Percentiles rank a stretch among this genome's conserved stretches.
phyloP scores from a whole-genome alignment of 306 rosid species.

The Herpetospermum pedunculosum region DNA sequence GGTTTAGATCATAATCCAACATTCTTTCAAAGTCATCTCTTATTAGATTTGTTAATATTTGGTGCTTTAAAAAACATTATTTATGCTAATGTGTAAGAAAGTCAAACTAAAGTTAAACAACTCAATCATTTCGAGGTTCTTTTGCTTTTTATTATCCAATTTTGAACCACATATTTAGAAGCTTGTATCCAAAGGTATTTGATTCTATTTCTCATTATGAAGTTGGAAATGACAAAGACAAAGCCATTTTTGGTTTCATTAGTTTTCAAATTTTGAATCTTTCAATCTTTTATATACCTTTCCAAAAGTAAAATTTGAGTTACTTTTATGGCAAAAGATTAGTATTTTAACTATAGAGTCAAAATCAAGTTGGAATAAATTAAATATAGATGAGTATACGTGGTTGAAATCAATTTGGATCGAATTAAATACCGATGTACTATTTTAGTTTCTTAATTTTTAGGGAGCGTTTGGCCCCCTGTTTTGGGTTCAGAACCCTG shows the following conservation, averaged over 20 bases:
- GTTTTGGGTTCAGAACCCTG: no score
- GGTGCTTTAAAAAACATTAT: background rate
- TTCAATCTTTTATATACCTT: no score
- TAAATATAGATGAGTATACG: no score
- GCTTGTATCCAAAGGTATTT: background rate
- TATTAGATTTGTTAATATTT: background rate
- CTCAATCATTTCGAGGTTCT: background rate
- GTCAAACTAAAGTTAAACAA: background rate
- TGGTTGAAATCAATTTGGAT: no score
- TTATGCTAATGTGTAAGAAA: background rate
- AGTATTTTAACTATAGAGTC: no score
- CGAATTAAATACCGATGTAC: no score
- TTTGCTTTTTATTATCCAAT: background rate
- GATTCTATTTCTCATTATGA: background rate
- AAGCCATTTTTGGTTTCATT: background rate
- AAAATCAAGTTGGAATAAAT: no score
- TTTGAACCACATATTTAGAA: background rate
- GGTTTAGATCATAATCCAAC: background rate
- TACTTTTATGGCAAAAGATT: no score
- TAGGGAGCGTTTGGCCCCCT: no score
- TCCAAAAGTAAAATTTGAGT: background rate
- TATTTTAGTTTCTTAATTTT: no score
- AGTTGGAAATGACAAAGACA: background rate
- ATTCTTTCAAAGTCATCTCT: background rate
- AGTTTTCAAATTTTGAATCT: background rate